A percentile compares a stretch with the other conserved stretches of the same genome.
These are phyloP conservation scores for Lachnellula cervina DNA, from an alignment of 2,329 filamentous ascomycete species.

Conservation along the genomic window DNA sequence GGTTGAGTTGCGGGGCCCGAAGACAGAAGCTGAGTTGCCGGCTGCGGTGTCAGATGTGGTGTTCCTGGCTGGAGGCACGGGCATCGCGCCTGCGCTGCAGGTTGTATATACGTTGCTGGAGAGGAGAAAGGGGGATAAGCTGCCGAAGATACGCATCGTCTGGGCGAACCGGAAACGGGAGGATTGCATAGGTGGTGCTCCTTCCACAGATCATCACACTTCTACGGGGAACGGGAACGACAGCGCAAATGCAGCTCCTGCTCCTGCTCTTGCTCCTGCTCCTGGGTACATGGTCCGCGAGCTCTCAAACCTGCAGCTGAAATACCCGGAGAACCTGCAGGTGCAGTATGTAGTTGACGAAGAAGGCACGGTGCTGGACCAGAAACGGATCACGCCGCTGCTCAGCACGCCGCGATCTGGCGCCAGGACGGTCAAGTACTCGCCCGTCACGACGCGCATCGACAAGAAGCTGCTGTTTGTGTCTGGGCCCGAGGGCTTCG, in stretches of 20 bases:
- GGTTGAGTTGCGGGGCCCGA: constrained; percentile 75
- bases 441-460: constrained; percentile 29
- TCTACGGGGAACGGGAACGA: not conserved
- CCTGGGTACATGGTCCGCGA: constrained; percentile 54
- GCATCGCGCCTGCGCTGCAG: constrained; percentile 86
- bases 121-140: constrained; percentile 29
- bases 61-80: constrained; percentile 88
- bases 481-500: constrained; percentile 87
- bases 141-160: constrained; percentile 61
- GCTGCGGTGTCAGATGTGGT: constrained; percentile 54
- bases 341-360: constrained; percentile 81
- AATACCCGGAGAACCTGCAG: constrained; percentile 50
- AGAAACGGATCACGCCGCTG: constrained; percentile 41
- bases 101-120: constrained; percentile 60
- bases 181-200: constrained; percentile 56
- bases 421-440: constrained; percentile 17
- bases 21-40: constrained; percentile 60
- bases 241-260: not conserved
- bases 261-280: constrained; percentile 31
- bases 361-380: constrained; percentile 63
- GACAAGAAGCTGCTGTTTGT: constrained; percentile 65
- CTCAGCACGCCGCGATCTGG: not conserved
- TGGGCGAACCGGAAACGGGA: constrained; percentile 72
- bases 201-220: constrained; percentile 36
- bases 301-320: constrained; percentile 56